Evolutionary conservation across 2,329 filamentous ascomycete genomes (phyloP).

Genomic region (Ophiognomonia clavigignenti-juglandacearum): DNA sequence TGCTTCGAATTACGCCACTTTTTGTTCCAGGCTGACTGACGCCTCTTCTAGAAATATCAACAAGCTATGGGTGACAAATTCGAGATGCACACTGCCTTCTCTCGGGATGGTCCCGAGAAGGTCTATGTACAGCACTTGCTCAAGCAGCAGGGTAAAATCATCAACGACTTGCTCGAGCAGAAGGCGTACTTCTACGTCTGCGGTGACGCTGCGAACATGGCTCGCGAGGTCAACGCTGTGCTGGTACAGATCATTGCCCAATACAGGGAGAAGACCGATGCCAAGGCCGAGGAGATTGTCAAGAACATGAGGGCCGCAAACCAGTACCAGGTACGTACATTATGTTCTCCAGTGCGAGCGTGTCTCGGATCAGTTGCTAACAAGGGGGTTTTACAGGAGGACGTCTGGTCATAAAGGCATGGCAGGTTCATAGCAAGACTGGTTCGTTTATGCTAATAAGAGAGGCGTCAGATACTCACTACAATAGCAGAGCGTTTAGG

Average conservation of each 20-base stretch:
- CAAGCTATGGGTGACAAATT: constrained; percentile 82
- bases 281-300: constrained; percentile 92
- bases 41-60: constrained; percentile 67
- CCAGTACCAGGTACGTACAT: constrained; percentile 77
- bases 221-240: constrained; percentile 84
- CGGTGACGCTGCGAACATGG: constrained; percentile 96
- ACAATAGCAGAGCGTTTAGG: too few species aligned
- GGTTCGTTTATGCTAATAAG: too few species aligned
- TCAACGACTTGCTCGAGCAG: constrained; percentile 80
- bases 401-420: constrained; percentile 62
- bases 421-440: not conserved
- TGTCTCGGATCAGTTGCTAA: constrained; percentile 24
- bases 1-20: too few species aligned
- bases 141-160: constrained; percentile 73
- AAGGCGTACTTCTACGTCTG: constrained; percentile 98
- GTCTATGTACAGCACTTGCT: constrained; percentile 96
- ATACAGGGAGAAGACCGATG: constrained; percentile 73
- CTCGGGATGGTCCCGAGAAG: constrained; percentile 80
- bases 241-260: constrained; percentile 82
- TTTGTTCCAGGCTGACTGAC: constrained; percentile 18
- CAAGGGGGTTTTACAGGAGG: constrained; percentile 48
- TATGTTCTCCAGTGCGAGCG: not conserved
- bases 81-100: constrained; percentile 89
- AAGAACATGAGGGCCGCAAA: constrained; percentile 94
- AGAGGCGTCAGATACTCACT: too few species aligned